Evolutionary conservation across 2,329 filamentous ascomycete genomes (phyloP).

Genomic region (Aureobasidium sp.): DNA sequence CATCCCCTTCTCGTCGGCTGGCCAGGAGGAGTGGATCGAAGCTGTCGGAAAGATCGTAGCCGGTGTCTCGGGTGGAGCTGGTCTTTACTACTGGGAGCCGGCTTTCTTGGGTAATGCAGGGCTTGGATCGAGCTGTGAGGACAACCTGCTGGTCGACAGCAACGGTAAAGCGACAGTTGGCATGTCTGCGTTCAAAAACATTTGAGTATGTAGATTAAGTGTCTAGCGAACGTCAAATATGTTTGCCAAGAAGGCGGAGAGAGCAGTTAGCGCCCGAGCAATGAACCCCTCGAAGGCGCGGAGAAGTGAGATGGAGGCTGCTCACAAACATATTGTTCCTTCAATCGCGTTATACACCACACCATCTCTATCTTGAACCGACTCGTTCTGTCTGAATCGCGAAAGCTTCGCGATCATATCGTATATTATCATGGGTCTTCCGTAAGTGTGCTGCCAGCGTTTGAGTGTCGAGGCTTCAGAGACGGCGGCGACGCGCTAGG

Average conservation of each 20-base stretch:
- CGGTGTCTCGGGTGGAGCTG: constrained; percentile 18
- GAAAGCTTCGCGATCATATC: background rate
- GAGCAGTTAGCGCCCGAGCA: background rate
- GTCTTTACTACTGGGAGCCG: constrained; percentile 26
- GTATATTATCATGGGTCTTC: constrained; percentile 12
- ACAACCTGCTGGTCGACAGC: constrained; percentile 21
- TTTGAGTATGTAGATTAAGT: background rate
- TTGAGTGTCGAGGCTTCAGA: background rate
- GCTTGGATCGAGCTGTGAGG: constrained; percentile 21
- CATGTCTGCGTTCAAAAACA: constrained; percentile 10
- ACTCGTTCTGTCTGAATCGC: background rate
- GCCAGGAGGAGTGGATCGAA: constrained; percentile 21
- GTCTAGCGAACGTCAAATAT: background rate
- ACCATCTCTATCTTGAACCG: background rate
- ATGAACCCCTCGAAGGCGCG: background rate
- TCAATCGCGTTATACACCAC: background rate
- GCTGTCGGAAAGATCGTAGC: constrained; percentile 17
- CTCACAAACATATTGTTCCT: background rate
- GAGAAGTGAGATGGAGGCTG: background rate
- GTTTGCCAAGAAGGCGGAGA: background rate
- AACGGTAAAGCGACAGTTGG: constrained; percentile 19
- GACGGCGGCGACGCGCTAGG: background rate
- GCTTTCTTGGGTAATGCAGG: constrained; percentile 22
- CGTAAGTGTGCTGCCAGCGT: constrained; percentile 10
- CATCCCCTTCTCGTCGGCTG: constrained; percentile 21